phyloP scores from a whole-genome alignment of 768 basidiomycete species.

The Agrocybe praecox region DNA sequence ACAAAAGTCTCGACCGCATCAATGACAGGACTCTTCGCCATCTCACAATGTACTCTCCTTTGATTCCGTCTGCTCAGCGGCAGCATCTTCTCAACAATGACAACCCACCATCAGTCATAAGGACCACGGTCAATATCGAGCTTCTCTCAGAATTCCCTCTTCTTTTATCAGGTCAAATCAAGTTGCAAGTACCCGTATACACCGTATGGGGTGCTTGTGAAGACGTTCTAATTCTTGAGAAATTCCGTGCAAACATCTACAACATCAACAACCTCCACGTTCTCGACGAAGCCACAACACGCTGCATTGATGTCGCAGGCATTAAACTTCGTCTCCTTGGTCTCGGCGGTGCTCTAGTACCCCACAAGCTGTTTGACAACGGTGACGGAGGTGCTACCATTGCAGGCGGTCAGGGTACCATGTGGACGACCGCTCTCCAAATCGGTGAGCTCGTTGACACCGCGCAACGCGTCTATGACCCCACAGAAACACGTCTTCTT shows the following conservation, averaged over 20 bases:
- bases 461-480: slow-evolving; percentile 91
- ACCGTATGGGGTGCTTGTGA: slow-evolving; percentile 98
- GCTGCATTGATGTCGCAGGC: slow-evolving; percentile 88
- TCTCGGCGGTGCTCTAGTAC: slow-evolving; percentile 91
- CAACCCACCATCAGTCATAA: slow-evolving; percentile 67
- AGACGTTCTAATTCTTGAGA: slow-evolving; percentile 91
- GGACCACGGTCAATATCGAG: slow-evolving; percentile 72
- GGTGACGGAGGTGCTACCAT: slow-evolving; percentile 96
- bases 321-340: slow-evolving; percentile 94
- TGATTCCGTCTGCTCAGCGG: slow-evolving; percentile 84
- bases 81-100: slow-evolving; percentile 75
- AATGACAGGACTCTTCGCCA: slow-evolving; percentile 96
- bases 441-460: slow-evolving; percentile 98
- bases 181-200: slow-evolving; percentile 90
- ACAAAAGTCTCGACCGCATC: slow-evolving; percentile 82
- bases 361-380: slow-evolving; percentile 94
- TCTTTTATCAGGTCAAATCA: slow-evolving; percentile 87
- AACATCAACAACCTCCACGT: slow-evolving; percentile 88
- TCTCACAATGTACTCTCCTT: slow-evolving; percentile 94
- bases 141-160: slow-evolving; percentile 94
- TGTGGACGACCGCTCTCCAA: slow-evolving; percentile 98
- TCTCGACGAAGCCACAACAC: slow-evolving; percentile 94
- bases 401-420: slow-evolving; percentile 95
- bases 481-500: slow-evolving; percentile 90
- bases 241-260: slow-evolving; percentile 83